Evolutionary conservation across 2,329 filamentous ascomycete genomes (phyloP), one percentile per base, ranked within the genome.

Genomic region (Aciculosporium take): DNA sequence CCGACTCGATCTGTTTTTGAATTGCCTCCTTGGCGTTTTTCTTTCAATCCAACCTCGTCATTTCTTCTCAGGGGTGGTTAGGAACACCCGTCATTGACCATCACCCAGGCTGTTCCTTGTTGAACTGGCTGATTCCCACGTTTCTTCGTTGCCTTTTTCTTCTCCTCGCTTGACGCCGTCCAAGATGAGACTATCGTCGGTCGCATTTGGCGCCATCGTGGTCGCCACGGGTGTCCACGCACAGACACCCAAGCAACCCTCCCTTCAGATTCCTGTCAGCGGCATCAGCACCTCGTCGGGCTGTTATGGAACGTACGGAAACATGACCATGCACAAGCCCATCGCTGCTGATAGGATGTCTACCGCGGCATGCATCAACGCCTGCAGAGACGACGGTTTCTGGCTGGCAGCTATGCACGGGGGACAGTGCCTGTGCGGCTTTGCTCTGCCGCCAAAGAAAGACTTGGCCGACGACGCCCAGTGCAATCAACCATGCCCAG

Each of bases 361-460:
- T 5, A 62, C 61, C 10, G 69, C 68, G 41, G 45, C 49, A 10
- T 77, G 73, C 49, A 49, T 48, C 12, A 24, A 49, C 0, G 39
- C 51, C 1, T 75, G 71, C 52, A 53, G 60, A 3, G 53, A 60
- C 1, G 52, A 65, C 7, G 67, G 71, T 28, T 64, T 58, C 25
- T 49, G 68, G 1, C 81, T 86, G 7, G 74, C 79, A 52, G 84
- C 69, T 25, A 62, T 84, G 34, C 73, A 69, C 7, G 68, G 69
- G 15, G 73, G 73, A 13, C 65, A 68, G 15, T 94, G 87, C 62
- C 84, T 68, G 53, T 94, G 87, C 53, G 87, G 86, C 45, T 63
- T 76, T 47, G 60, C 68, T 44, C 69, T 88, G 37, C 87, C 87
- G 0, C 66, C 77, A 13, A 52, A 65, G 30, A 63, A 63, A 13